Percentiles rank a stretch among this genome's conserved stretches.
These are phyloP conservation scores for Iris pallida DNA, from an alignment of 116 monocot species.

Conservation along the genomic window DNA sequence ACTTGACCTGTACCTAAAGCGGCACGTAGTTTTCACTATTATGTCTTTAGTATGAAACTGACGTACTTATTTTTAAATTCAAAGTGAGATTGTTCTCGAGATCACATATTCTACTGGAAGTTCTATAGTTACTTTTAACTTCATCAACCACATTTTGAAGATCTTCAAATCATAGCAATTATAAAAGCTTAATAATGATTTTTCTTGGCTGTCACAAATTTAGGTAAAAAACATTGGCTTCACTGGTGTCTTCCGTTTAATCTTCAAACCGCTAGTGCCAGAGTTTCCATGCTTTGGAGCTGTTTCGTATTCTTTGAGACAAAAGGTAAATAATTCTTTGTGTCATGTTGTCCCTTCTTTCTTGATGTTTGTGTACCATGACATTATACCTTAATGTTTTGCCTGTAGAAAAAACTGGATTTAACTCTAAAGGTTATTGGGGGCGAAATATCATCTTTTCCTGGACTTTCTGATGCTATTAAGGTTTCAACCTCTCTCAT, in stretches of 20 bases:
- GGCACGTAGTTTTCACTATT: no score
- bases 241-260: conserved; percentile 81
- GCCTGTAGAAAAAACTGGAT: conserved; percentile 55
- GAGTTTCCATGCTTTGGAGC: conserved; percentile 95
- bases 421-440: conserved; percentile 54
- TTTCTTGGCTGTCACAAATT: conserved; percentile 6
- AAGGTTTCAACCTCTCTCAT: conserved; percentile 25
- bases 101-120: no score
- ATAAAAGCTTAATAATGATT: neutral
- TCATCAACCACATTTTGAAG: no score
- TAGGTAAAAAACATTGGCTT: conserved; percentile 95
- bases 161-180: neutral
- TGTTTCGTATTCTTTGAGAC: conserved; percentile 84
- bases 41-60: no score
- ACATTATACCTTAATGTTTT: conserved; percentile 5
- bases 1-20: no score
- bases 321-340: conserved; percentile 51
- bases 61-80: no score
- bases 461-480: conserved; percentile 65
- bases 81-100: no score
- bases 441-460: conserved; percentile 56
- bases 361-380: neutral
- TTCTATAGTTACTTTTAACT: neutral
- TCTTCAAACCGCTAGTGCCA: conserved; percentile 76
- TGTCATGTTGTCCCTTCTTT: conserved; percentile 7